Evolutionary conservation across 2,329 filamentous ascomycete species (phyloP).

Genomic region (Xylariaceae sp.): DNA sequence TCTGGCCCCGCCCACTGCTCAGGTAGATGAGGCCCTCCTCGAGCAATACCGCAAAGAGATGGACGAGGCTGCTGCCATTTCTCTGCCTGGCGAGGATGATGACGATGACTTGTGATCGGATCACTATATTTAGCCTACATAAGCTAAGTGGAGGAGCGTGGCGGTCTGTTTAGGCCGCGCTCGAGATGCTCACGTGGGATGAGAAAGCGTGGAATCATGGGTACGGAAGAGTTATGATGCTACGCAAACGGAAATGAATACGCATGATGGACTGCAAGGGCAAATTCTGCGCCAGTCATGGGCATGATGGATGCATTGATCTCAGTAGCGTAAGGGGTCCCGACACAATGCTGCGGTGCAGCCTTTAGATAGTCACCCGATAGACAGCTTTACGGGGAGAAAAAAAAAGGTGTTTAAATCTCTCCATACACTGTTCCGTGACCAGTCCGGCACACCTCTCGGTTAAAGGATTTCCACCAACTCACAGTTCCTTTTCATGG

Average conservation of each 20-base stretch:
- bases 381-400: constrained; percentile 30
- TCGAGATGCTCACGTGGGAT: background rate
- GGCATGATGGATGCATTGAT: constrained; percentile 19
- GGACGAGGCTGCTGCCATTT: constrained; percentile 71
- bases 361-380: constrained; percentile 34
- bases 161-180: constrained; percentile 8
- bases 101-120: constrained; percentile 58
- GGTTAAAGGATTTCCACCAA: constrained; percentile 1
- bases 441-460: too few relatives aligned
- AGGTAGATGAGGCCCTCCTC: constrained; percentile 80
- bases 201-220: constrained; percentile 18
- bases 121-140: constrained; percentile 11
- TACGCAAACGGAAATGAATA: constrained; percentile 24
- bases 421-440: background rate
- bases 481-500: background rate
- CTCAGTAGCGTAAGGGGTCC: constrained; percentile 24
- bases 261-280: constrained; percentile 18
- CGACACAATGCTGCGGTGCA: constrained; percentile 29
- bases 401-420: constrained; percentile 18
- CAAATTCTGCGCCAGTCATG: constrained; percentile 23
- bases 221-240: constrained; percentile 9
- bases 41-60: constrained; percentile 86
- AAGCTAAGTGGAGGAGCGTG: constrained; percentile 11
- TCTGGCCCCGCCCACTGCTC: constrained; percentile 87
- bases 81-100: constrained; percentile 93